These are phyloP conservation scores for Camellia granthamiana DNA, from an alignment of 148 eudicot genomes.

Conservation along the genomic window DNA sequence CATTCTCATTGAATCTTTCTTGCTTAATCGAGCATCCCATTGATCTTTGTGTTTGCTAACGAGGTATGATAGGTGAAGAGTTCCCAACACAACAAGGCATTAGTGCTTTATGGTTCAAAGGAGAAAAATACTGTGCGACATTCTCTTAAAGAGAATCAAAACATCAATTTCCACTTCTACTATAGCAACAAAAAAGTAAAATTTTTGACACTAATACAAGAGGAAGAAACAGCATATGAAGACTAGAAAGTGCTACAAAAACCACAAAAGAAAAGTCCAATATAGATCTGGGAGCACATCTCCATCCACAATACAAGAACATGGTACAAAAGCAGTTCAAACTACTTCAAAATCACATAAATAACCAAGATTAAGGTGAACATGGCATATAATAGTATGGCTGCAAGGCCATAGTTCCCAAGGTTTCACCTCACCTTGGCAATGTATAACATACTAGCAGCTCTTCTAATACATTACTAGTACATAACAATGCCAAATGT, in stretches of 20 bases:
- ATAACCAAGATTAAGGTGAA: not conserved
- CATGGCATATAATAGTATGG: no score
- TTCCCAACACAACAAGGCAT: no score
- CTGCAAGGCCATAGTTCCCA: no score
- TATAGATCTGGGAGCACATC: not conserved
- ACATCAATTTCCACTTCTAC: not conserved
- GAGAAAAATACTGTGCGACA: not conserved
- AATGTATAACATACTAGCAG: not conserved
- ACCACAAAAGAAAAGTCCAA: not conserved
- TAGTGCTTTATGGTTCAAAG: not conserved
- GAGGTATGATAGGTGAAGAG: no score
- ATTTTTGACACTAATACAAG: not conserved
- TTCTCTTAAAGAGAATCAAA: not conserved
- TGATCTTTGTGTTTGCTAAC: no score
- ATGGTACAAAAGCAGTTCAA: not conserved
- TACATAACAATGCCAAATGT: not conserved
- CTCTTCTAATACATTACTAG: not conserved
- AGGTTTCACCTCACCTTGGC: not conserved
- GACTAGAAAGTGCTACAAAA: not conserved
- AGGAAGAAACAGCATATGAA: slow-evolving; percentile 1
- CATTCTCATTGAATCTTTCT: no score
- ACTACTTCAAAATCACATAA: no score
- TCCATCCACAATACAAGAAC: not conserved
- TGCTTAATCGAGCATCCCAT: no score
- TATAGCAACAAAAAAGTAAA: not conserved